Conservation (phyloP, 768 basidiomycete genomes). For the Tylopilus cervinicoccineus region DNA sequence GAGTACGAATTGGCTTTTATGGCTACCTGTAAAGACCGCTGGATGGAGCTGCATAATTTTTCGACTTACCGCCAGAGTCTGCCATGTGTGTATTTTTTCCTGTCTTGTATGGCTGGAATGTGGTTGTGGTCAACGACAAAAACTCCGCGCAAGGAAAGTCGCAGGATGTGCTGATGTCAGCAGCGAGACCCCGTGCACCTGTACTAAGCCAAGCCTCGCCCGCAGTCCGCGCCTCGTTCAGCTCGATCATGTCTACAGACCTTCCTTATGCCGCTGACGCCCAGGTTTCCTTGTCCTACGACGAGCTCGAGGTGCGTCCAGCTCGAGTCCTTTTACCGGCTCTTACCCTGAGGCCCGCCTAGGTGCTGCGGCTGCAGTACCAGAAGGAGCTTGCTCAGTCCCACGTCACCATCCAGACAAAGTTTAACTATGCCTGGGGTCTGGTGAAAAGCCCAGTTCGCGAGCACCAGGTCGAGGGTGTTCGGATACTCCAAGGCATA, state of each 20-base stretch:
- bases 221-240: constrained; percentile 16
- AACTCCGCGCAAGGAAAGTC: constrained; percentile 13
- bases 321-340: not conserved
- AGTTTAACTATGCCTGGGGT: constrained; percentile 98
- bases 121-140: constrained; percentile 22
- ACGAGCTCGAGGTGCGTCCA: constrained; percentile 77
- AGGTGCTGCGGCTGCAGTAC: constrained; percentile 88
- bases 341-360: not conserved
- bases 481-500: constrained; percentile 83
- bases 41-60: constrained; percentile 8
- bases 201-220: not conserved
- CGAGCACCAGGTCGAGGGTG: constrained; percentile 89
- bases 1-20: constrained; percentile 28
- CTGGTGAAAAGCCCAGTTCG: constrained; percentile 85
- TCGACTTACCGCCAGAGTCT: constrained; percentile 55
- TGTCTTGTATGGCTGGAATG: constrained; percentile 16
- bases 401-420: constrained; percentile 90
- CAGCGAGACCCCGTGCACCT: constrained; percentile 20
- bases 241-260: constrained; percentile 61
- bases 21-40: constrained; percentile 27
- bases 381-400: constrained; percentile 80
- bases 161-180: constrained; percentile 25
- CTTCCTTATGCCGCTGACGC: constrained; percentile 96
- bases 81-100: constrained; percentile 34
- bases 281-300: constrained; percentile 80